These are phyloP conservation scores for Rhizophora apiculata DNA, from an alignment of 345 rosid genomes.

Conservation along the genomic window DNA sequence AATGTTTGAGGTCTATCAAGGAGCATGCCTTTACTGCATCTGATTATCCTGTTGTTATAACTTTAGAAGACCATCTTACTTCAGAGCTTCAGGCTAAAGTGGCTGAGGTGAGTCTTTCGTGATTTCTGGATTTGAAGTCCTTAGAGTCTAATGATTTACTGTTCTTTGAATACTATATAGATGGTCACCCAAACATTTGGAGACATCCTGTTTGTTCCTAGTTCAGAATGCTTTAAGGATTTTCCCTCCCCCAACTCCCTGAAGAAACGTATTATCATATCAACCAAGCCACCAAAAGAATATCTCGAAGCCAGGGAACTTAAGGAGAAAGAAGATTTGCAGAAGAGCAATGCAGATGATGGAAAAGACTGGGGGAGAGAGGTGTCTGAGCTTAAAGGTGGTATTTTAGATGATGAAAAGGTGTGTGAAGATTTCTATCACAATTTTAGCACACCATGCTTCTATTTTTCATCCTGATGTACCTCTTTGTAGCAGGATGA, in stretches of 20 bases:
- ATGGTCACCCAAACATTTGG: conserved; percentile 76
- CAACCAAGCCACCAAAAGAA: conserved; percentile 96
- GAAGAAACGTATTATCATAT: conserved; percentile 68
- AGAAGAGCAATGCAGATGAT: conserved; percentile 37
- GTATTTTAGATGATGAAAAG: conserved; percentile 30
- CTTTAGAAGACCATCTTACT: conserved; percentile 95
- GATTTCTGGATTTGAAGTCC: conserved; percentile 8
- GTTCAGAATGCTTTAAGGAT: conserved; percentile 68
- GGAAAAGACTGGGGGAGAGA: conserved; percentile 80
- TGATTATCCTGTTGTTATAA: conserved; percentile 82
- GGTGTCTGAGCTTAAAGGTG: conserved; percentile 43
- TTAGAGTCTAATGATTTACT: conserved; percentile 16
- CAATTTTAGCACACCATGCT: background rate
- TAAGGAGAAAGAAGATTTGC: conserved; percentile 39
- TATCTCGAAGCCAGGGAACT: conserved; percentile 49
- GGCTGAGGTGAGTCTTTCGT: conserved; percentile 51
- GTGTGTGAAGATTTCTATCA: conserved; percentile 22
- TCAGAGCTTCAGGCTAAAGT: conserved; percentile 83
- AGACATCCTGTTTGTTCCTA: conserved; percentile 75
- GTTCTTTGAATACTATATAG: conserved; percentile 37
- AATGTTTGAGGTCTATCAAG: conserved; percentile 70
- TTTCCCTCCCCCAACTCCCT: conserved; percentile 73
- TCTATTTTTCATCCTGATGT: conserved; percentile 10
- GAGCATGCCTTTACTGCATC: conserved; percentile 71
- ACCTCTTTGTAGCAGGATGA: conserved; percentile 39